Conservation (phyloP, 371 early-diverging fungal species). For the Mucor ambiguus region DNA sequence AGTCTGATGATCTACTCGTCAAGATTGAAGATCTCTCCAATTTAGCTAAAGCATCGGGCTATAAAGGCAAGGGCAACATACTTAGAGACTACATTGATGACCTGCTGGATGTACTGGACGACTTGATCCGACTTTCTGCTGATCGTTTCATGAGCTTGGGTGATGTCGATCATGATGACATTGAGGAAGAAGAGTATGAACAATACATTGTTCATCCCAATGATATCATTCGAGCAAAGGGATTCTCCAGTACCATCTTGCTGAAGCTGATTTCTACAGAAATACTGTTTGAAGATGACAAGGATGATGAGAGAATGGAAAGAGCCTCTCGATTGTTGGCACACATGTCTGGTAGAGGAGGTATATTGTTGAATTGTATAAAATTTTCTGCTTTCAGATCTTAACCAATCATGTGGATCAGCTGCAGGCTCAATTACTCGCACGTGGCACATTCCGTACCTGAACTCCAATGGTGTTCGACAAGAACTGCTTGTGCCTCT, state of each 20-base stretch:
- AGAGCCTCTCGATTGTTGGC: constrained; percentile 42
- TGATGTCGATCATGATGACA: constrained; percentile 19
- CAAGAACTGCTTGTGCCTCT: constrained; percentile 28
- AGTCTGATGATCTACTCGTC: constrained; percentile 4
- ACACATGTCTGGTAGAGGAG: constrained; percentile 54
- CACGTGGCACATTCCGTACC: constrained; percentile 52
- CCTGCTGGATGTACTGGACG: constrained; percentile 28
- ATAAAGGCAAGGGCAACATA: constrained; percentile 3
- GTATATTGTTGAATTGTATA: constrained; percentile 18
- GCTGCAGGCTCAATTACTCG: constrained; percentile 54
- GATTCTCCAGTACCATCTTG: constrained; percentile 21
- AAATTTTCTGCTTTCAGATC: not conserved
- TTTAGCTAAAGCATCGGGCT: not conserved
- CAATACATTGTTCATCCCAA: constrained; percentile 25
- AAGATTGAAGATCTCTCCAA: constrained; percentile 8
- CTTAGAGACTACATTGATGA: constrained; percentile 14
- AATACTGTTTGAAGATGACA: constrained; percentile 26
- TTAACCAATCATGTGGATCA: constrained; percentile 13
- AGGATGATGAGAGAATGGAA: constrained; percentile 39
- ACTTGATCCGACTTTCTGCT: constrained; percentile 36
- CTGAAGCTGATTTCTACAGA: constrained; percentile 37
- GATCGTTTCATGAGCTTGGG: constrained; percentile 37
- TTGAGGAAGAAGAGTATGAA: constrained; percentile 24
- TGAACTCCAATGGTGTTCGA: constrained; percentile 33
- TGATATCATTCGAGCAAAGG: constrained; percentile 33